Percentiles rank a stretch among this genome's conserved stretches.
These are phyloP conservation scores for Passalora sequoiae DNA, from an alignment of 2,329 filamentous ascomycete genomes.

Conservation along the genomic window DNA sequence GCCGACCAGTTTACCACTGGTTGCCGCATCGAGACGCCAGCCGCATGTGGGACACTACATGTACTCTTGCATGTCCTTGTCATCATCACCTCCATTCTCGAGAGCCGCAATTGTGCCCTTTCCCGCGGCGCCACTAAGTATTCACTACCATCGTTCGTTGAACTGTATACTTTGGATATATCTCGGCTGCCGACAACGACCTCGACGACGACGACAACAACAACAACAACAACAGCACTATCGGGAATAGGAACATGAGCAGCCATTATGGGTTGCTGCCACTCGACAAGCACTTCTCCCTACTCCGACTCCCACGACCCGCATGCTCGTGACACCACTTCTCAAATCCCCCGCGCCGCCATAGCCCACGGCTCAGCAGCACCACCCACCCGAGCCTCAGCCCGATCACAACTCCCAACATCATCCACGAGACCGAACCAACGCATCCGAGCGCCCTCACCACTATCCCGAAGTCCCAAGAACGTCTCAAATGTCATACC, in stretches of 20 bases:
- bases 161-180: too few species aligned
- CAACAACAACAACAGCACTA: too few species aligned
- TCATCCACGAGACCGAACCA: constrained; percentile 22
- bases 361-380: not conserved
- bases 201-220: not conserved
- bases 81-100: too few species aligned
- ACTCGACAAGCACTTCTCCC: too few species aligned
- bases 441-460: constrained; percentile 25
- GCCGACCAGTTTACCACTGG: too few species aligned
- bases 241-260: constrained; percentile 1
- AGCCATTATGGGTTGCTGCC: constrained; percentile 8
- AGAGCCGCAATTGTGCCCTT: constrained; percentile 2
- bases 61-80: too few species aligned
- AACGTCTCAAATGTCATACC: constrained; percentile 21
- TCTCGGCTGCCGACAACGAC: not conserved
- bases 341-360: not conserved
- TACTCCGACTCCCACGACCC: too few species aligned
- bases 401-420: not conserved
- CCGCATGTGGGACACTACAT: too few species aligned
- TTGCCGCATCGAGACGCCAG: too few species aligned
- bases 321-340: too few species aligned
- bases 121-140: not conserved
- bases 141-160: not conserved
- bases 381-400: not conserved
- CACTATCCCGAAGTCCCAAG: constrained; percentile 17